phyloP scores from a whole-genome alignment of 2,329 filamentous ascomycete genomes.

The Colletotrichum zoysiae region DNA sequence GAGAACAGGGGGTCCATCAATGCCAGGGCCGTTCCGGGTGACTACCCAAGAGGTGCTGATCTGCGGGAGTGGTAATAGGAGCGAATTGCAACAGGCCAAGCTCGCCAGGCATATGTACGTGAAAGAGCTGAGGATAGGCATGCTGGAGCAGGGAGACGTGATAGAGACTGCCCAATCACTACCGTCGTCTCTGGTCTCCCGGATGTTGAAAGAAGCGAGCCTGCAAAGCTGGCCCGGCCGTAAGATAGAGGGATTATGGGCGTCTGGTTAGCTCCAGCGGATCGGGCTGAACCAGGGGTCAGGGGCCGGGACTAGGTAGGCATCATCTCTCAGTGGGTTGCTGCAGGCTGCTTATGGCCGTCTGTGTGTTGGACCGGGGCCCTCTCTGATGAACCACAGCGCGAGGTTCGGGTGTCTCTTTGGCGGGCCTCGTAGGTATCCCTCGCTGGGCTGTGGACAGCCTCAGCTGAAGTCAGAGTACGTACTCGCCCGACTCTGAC shows the following conservation, averaged over 20 bases:
- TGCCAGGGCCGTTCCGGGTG: neutral
- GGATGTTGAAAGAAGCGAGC: conserved; percentile 17
- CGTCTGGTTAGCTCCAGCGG: conserved; percentile 36
- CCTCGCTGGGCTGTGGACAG: conserved; percentile 26
- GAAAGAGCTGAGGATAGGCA: neutral
- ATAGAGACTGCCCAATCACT: neutral
- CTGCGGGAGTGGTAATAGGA: neutral
- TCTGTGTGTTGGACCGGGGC: conserved; percentile 17
- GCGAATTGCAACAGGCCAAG: neutral
- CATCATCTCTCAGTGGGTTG: conserved; percentile 20
- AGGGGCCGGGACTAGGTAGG: conserved; percentile 22
- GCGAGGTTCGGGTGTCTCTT: conserved; percentile 8
- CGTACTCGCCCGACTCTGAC: conserved; percentile 17
- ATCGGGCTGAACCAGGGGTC: conserved; percentile 36
- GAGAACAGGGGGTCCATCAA: neutral
- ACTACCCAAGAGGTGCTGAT: conserved; percentile 7
- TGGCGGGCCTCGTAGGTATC: conserved; percentile 9
- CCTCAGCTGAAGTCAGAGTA: conserved; percentile 36
- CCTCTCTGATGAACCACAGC: conserved; percentile 15
- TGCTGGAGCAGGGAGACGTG: neutral
- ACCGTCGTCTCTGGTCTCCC: neutral
- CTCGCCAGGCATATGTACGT: neutral
- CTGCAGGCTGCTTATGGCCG: conserved; percentile 34
- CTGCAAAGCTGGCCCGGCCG: conserved; percentile 25
- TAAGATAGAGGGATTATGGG: conserved; percentile 28